Percentiles rank a stretch among this genome's conserved stretches.
phyloP scores from a whole-genome alignment of 2,329 filamentous ascomycete species.

The Paraphaeosphaeria sporulosa region DNA sequence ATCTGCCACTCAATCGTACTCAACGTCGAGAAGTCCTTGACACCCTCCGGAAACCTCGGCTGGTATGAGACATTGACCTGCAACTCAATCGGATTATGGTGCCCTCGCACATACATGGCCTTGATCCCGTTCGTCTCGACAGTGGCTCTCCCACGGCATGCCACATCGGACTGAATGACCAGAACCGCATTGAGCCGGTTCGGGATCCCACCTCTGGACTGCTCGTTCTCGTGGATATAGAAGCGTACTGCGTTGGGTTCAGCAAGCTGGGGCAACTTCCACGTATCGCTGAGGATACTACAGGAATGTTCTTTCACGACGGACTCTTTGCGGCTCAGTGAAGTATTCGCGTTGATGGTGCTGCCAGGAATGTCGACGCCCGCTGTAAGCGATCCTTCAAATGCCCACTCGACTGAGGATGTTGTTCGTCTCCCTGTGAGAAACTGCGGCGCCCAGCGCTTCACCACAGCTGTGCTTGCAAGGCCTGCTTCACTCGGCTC shows the following conservation, averaged over 20 bases:
- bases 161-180: neutral
- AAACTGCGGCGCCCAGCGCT: conserved; percentile 10
- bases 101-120: neutral
- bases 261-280: neutral
- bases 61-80: neutral
- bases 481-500: neutral
- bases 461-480: neutral
- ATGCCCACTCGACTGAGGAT: conserved; percentile 4
- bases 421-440: conserved; percentile 6
- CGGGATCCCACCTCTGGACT: conserved; percentile 3
- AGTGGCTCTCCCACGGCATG: neutral
- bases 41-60: neutral
- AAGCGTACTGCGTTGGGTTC: conserved; percentile 9
- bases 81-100: conserved; percentile 8
- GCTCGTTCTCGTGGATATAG: conserved; percentile 9
- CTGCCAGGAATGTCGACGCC: conserved; percentile 5
- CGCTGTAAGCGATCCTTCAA: conserved; percentile 6
- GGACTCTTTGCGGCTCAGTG: neutral
- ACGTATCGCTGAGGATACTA: conserved; percentile 7
- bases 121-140: conserved; percentile 12
- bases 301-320: conserved; percentile 1
- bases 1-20: conserved; percentile 2
- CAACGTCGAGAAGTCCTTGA: conserved; percentile 5
- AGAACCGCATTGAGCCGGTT: conserved; percentile 11
- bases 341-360: neutral